A percentile compares a stretch with the other conserved stretches of the same genome.
Conservation (phyloP, 2,329 filamentous ascomycete species). For the Cercospora berteroae region DNA sequence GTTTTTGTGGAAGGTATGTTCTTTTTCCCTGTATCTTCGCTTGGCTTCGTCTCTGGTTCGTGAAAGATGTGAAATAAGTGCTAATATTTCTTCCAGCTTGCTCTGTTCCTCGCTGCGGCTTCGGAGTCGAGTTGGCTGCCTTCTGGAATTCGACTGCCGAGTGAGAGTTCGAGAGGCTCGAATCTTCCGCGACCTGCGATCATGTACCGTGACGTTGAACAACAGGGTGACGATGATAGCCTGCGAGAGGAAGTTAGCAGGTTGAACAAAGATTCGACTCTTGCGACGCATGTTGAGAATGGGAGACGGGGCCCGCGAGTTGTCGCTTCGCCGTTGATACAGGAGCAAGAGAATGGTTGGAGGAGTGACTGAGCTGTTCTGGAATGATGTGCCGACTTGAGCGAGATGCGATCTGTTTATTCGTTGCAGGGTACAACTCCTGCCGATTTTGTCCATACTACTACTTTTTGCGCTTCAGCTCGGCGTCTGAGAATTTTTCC, state of each 20-base stretch:
- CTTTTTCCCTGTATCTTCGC: too few species aligned
- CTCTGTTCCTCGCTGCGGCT: conserved; percentile 30
- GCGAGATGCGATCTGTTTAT: background rate
- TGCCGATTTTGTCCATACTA: background rate
- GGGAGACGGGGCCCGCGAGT: conserved; percentile 18
- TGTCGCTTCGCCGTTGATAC: conserved; percentile 19
- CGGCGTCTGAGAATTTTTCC: background rate
- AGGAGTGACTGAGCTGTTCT: conserved; percentile 7
- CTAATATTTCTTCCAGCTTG: conserved; percentile 22
- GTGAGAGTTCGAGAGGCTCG: conserved; percentile 14
- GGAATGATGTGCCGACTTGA: background rate
- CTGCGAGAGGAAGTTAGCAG: conserved; percentile 30
- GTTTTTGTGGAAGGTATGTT: conserved; percentile 56
- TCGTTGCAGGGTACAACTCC: background rate
- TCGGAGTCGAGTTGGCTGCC: conserved; percentile 33
- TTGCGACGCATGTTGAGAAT: conserved; percentile 32
- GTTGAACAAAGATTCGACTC: conserved; percentile 34
- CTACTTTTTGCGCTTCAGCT: background rate
- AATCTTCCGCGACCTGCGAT: conserved; percentile 25
- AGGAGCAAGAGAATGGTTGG: conserved; percentile 18
- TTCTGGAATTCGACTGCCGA: conserved; percentile 30
- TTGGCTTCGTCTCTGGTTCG: background rate
- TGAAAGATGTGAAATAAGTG: background rate
- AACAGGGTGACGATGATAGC: conserved; percentile 31
- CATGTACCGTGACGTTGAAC: conserved; percentile 30